Base-by-base conservation (phyloP, 768 basidiomycete species). In the Xerocomellus amylosporus region DNA sequence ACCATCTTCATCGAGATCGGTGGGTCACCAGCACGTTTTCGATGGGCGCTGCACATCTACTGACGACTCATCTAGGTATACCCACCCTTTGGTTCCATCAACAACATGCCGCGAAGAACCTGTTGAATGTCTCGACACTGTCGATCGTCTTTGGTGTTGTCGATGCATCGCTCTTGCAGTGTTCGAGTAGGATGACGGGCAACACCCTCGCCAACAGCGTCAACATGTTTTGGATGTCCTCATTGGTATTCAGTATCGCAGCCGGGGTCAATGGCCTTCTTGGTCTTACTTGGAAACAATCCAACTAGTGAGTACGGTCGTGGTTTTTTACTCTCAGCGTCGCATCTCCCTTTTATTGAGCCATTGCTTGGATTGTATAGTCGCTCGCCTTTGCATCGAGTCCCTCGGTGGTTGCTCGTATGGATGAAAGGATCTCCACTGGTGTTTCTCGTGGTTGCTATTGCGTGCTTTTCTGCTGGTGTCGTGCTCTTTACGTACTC, bases 391-490 rank as follows among this genome's bases (percentile, higher is more conserved):
- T 66, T 76, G 19, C 75, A 81, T 49, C 74, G 78, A 33, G 79
- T 81, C 13, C 80, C 79, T 6, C 79, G 79, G 80, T 80, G 79
- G 79, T 68, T 81, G 15, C 64, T 80, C 20, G 85, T 87, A 59
- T 92, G 87, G 87, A 90, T 91, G 74, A 91, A 90, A 65, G 78
- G 88, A 13, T 88, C 87, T 2, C 89, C 90, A 9, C 77, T 92
- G 33, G 85, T 90, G 50, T 90, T 91, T 71, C 81, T 92, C 46
- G 88, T 91, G 40, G 76, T 88, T 58, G 88, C 90, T 24, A 88
- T 91, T 24, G 86, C 86, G 10, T 87, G 86, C 67, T 92, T 92
- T 70, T 89, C 86, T 2, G 78, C 87, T 31, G 89, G 89, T 1
- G 74, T 91, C 14, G 83, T 86, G 52, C 79, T 86, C 31, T 91